Base-by-base conservation (phyloP, 352 stramenopile species). In the Globisporangium uncinulatum region DNA sequence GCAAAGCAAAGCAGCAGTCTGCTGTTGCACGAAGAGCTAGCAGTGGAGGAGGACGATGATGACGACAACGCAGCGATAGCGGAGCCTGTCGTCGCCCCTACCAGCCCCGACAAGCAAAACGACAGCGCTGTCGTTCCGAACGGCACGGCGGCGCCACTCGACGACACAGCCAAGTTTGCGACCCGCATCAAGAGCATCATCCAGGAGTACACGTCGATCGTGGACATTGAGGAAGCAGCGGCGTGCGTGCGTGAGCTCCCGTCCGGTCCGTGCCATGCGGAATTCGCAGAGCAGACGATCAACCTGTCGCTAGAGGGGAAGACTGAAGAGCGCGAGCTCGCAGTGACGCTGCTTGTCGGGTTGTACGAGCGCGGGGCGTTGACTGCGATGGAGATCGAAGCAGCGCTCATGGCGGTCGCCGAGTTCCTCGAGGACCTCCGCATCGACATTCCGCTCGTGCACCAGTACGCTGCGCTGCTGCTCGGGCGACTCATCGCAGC, bases 141-240 rank as follows among this genome's bases (percentile, higher is more conserved):
- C 56, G 64, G 17, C 52, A 74, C 46, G 19, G 6, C 10, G 21
- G 21, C 19, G 10, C 24, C 20, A 3, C 20, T 67, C 9, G 72
- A 84, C 21, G 58, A 64, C 47, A 63, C 46, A 50, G 65, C 17
- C 69, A 86, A 74, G 69, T 89, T 39, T 69, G 69, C n/a, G 24
- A 85, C 58, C 15, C 81, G 83, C 21, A 92, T 95, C 64, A 95
- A 95, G 65, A 92, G 67, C 54, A 94, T 91, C 45, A 88, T 95
- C 41, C 71, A 94, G 51, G 86, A 95, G 56, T 95, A 85, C 51
- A 62, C 79, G 29, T 89, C 78, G n/a, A 88, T 93, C 29, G 34
- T 81, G 37, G 86, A 95, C 46, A 57, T 92, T 41, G 72, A 92
- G 52, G 86, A 95, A 73, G 85, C 83, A 14, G 67, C 66, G 10